These are phyloP conservation scores for Laguncularia racemosa DNA, from an alignment of 345 rosid species.

Conservation along the genomic window DNA sequence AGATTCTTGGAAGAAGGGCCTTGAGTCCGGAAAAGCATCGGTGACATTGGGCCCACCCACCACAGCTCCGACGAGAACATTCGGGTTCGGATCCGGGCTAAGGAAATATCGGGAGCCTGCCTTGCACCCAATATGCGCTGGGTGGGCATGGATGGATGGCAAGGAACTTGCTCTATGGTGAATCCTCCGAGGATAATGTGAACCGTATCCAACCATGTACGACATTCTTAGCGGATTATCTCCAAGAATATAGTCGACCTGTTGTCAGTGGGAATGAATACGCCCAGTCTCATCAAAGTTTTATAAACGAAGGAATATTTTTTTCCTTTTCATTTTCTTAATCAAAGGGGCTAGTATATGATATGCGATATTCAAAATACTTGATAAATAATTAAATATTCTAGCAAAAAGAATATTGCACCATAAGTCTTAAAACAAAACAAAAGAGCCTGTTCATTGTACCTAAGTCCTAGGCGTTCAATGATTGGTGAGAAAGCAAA, in stretches of 20 bases:
- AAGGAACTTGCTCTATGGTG: slow-evolving; percentile 87
- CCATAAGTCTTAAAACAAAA: too few relatives aligned
- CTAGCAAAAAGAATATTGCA: too few relatives aligned
- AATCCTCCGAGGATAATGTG: slow-evolving; percentile 71
- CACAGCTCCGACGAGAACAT: slow-evolving; percentile 70
- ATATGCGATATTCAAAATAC: too few relatives aligned
- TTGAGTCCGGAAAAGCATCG: slow-evolving; percentile 73
- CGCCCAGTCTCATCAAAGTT: too few relatives aligned
- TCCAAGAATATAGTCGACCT: slow-evolving; percentile 95
- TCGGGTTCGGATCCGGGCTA: slow-evolving; percentile 73
- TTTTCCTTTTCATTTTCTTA: too few relatives aligned
- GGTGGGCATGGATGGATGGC: slow-evolving; percentile 67
- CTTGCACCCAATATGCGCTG: slow-evolving; percentile 51
- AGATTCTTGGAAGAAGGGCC: slow-evolving; percentile 72
- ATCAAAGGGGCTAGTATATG: too few relatives aligned
- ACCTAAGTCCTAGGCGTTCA: too few relatives aligned
- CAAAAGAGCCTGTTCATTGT: too few relatives aligned
- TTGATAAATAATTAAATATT: too few relatives aligned
- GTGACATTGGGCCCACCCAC: slow-evolving; percentile 83
- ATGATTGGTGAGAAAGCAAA: too few relatives aligned
- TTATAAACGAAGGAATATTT: too few relatives aligned
- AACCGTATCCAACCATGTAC: slow-evolving; percentile 95
- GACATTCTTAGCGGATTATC: slow-evolving; percentile 82
- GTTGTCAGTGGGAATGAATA: background rate
- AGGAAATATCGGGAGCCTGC: slow-evolving; percentile 57